Evolutionary conservation across 2,329 filamentous ascomycete species (phyloP), one percentile per base, ranked within the genome.

Genomic region (Exserohilum turcica): DNA sequence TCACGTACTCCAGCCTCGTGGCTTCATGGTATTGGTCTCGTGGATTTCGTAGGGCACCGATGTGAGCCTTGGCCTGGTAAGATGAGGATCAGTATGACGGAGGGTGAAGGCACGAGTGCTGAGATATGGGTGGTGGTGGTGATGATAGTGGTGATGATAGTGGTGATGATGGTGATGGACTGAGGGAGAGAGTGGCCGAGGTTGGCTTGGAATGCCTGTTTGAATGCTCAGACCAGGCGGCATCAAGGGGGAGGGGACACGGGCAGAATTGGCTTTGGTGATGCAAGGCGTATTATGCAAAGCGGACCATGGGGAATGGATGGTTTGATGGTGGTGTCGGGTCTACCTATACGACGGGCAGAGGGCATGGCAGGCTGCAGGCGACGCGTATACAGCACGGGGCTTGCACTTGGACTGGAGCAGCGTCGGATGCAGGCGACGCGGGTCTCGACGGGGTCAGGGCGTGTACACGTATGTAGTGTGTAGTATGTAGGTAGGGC

Each of bases 341-440:
- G n/a, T 53, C 12, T 31, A 39, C 39, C 21, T 13, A 43, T 39
- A 28, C 43, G 42, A 56, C 49, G 32, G 12, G n/a, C 43, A 42
- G 24, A 39, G 27, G 37, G 49, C 37, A 43, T 32, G 24, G 21
- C 18, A 47, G 19, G 18, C 21, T 32, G 28, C 40, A 42, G 38
- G 16, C 19, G 32, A 38, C 8, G 10, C 33, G 29, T 49, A 37
- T 36, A 28, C 31, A 31, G 24, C 13, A 39, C 28, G 37, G 21
- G 29, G 54, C 43, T n/a, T n/a, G n/a, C n/a, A n/a, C n/a, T n/a
- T n/a, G n/a, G n/a, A n/a, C 42, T 43, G 29, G 27, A 27, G 39
- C 48, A 51, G 49, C 48, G 13, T 9, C 54, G 28, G 44, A 42
- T 33, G 46, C 54, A 56, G 29, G 15, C 35, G 44, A 42, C 15